phyloP scores from a whole-genome alignment of 2,329 filamentous ascomycete species.

The Tolypocladium capitatum region DNA sequence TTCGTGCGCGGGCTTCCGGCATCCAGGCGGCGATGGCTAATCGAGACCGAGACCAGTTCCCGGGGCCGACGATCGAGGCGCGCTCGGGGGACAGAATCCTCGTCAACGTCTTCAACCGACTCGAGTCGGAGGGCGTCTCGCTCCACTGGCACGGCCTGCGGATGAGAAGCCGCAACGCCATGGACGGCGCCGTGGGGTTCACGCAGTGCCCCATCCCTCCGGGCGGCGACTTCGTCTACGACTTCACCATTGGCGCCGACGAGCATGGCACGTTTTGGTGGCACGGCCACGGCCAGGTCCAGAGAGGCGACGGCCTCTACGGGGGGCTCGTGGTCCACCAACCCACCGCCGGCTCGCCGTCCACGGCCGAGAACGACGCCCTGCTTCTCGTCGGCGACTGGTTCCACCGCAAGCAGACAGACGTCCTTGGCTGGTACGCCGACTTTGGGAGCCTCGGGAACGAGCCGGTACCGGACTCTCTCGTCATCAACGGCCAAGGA shows the following conservation, averaged over 20 bases:
- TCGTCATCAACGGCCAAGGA: slow-evolving; percentile 22
- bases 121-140: slow-evolving; percentile 47
- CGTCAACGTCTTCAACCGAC: slow-evolving; percentile 50
- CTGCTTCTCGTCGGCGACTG: slow-evolving; percentile 34
- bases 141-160: slow-evolving; percentile 66
- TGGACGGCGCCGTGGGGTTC: slow-evolving; percentile 45
- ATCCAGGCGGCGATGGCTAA: neutral
- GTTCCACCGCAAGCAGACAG: slow-evolving; percentile 25
- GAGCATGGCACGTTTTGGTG: slow-evolving; percentile 46
- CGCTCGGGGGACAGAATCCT: slow-evolving; percentile 60
- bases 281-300: slow-evolving; percentile 41
- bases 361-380: slow-evolving; percentile 31
- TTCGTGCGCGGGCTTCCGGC: neutral
- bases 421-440: slow-evolving; percentile 16
- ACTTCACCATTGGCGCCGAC: slow-evolving; percentile 38
- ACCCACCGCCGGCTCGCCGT: slow-evolving; percentile 14
- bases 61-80: slow-evolving; percentile 54
- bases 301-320: slow-evolving; percentile 39
- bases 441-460: slow-evolving; percentile 26
- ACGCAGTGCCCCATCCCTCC: slow-evolving; percentile 39
- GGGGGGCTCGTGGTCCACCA: slow-evolving; percentile 47
- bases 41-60: slow-evolving; percentile 37
- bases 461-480: slow-evolving; percentile 19
- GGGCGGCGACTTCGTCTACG: slow-evolving; percentile 39
- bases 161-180: slow-evolving; percentile 57